Conservation (phyloP, 2,329 filamentous ascomycete species). For the Onygenales sp. region DNA sequence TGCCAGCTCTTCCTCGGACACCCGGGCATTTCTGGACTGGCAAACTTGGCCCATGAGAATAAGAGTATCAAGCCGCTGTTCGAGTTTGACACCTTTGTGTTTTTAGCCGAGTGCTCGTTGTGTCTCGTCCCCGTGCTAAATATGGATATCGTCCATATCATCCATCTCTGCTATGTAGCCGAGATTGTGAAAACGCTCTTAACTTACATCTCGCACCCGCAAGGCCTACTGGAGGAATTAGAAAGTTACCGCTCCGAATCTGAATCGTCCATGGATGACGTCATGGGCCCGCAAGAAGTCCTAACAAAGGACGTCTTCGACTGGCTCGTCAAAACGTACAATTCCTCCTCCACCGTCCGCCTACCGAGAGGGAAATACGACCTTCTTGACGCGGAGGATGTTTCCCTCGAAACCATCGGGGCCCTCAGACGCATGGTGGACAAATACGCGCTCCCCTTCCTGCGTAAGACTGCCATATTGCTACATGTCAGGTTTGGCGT, state of each 20-base stretch:
- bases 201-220: constrained; percentile 38
- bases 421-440: constrained; percentile 41
- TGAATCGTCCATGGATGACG: constrained; percentile 17
- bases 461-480: constrained; percentile 75
- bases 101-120: constrained; percentile 70
- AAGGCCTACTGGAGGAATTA: constrained; percentile 26
- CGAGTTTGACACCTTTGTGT: constrained; percentile 37
- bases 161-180: constrained; percentile 79
- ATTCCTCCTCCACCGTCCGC: neutral
- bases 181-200: constrained; percentile 78
- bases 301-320: constrained; percentile 28
- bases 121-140: constrained; percentile 58
- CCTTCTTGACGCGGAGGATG: constrained; percentile 20
- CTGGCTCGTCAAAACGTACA: constrained; percentile 21
- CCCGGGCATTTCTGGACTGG: constrained; percentile 25
- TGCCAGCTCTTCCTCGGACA: constrained; percentile 63
- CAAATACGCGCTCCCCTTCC: constrained; percentile 80
- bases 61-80: constrained; percentile 30
- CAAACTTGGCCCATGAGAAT: constrained; percentile 25
- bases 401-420: constrained; percentile 15
- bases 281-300: constrained; percentile 20
- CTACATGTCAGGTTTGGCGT: constrained; percentile 83
- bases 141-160: constrained; percentile 66
- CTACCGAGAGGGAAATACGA: neutral
- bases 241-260: constrained; percentile 18